Evolutionary conservation across 208 protist genomes (phyloP), one percentile per base, ranked within the genome.

Genomic region (Wallacemonas rigidus): DNA sequence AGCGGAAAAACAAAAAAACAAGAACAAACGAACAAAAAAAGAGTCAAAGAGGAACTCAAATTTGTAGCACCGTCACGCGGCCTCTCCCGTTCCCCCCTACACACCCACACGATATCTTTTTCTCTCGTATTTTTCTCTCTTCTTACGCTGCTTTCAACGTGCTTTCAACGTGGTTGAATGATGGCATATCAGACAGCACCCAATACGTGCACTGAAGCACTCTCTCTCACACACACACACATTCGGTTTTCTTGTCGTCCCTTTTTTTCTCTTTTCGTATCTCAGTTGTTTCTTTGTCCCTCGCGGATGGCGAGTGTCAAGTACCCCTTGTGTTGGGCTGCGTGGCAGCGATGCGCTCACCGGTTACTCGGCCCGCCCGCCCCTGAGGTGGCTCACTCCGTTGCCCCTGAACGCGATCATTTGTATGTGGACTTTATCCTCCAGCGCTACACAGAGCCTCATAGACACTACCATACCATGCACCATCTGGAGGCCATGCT

Each of bases 381-480:
- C 9, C 2, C 40, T 15, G 15, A 38, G n/a, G 38, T 11, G 4
- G 36, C 60, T 15, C 56, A 38, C 15, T 38, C 6, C 4, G 5
- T 9, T 1, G 40, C 60, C 38, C 43, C 60, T 4, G n/a, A 45
- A 15, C 43, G 36, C 60, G 60, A 65, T 8, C n/a, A 4, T 2
- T 6, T 84, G 36, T 86, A 62, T 63, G 40, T 64, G 26, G 54
- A 74, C 45, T 90, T 80, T 69, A 87, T 91, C 55, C 1, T 35
- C 3, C 9, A 64, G 3, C 88, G 82, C 40, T 95, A 95, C 76
- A 69, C 48, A 0, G 85, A 91, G 79, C 77, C 83, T 43, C 79
- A 89, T 70, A 80, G 87, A 2, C 73, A 90, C 73, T 92, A 95
- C 74, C 87, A 95, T 80, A 95, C 81, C 14, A 67, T 91, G 51